Evolutionary conservation across 2,329 filamentous ascomycete genomes (phyloP), one percentile per base, ranked within the genome.

Genomic region (Fusarium beomiforme): DNA sequence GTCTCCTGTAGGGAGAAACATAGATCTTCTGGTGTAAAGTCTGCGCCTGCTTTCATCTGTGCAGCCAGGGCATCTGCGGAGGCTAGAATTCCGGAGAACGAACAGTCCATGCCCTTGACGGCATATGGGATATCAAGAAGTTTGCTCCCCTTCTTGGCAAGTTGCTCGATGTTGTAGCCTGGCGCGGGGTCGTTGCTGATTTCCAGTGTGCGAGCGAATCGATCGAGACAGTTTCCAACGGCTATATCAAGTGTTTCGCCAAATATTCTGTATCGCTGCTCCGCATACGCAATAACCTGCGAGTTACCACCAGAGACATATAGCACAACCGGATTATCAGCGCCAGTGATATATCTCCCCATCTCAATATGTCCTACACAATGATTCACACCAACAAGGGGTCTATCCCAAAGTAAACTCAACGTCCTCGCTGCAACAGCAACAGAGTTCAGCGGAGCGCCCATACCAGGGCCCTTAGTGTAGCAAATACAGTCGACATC

Each of bases 311-410:
- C 96, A 24, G 90, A 94, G 42, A 98, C 96, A 82, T 99, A 99
- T 41, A 99, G 86, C 50, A 99, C 96, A 37, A 98, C 95, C 0
- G 96, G 96, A 82, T 99, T 95, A 26, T 88, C 84, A 19, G 96
- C 94, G 64, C 93, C 93, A 8, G 96, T 98, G 79, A 99, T 97
- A 65, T 92, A 88, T 54, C 96, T 89, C 34, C 96, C 96, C 96
- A 99, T 99, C 84, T 99, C 96, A 77, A 99, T 98, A 82, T 99
- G 96, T 44, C 96, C 96, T 50, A 99, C 93, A 81, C 96, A 99
- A 83, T 99, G 96, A 83, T 99, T 99, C 29, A 99, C 96, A 26
- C 94, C 95, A 6, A 99, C 91, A 39, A 99, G 85, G n/a, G 92
- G 90, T 81, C 93, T 94, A 57, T 85, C 87, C 96, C 96, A 99